Evolutionary conservation across 1,284 basidiomycete species (phyloP).

Genomic region (Pseudozyma thailandica): DNA sequence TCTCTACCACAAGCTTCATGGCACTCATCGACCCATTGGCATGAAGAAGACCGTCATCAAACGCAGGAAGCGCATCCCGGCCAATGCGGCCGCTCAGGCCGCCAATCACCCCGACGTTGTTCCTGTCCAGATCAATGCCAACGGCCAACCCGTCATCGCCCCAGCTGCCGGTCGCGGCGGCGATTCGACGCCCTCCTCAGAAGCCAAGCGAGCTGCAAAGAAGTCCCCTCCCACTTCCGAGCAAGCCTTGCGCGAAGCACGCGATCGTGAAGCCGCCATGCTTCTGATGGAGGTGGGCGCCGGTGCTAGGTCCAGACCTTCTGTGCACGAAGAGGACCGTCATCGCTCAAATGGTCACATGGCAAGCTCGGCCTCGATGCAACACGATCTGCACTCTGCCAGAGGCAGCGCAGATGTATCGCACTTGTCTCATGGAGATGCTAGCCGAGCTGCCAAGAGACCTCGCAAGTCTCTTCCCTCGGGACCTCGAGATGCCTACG

Average conservation of each 20-base stretch:
- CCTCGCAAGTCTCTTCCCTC: slow-evolving; percentile 35
- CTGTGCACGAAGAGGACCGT: slow-evolving; percentile 36
- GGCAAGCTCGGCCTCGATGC: slow-evolving; percentile 27
- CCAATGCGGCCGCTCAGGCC: slow-evolving; percentile 42
- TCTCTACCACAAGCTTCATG: slow-evolving; percentile 97
- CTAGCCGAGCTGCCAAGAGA: slow-evolving; percentile 28
- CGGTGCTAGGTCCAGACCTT: slow-evolving; percentile 24
- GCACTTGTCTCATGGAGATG: slow-evolving; percentile 18
- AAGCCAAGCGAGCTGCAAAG: slow-evolving; percentile 31
- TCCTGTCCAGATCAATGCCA: slow-evolving; percentile 44
- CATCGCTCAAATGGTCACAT: slow-evolving; percentile 5
- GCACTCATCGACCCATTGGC: slow-evolving; percentile 92
- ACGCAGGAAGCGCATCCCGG: slow-evolving; percentile 85
- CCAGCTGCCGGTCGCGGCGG: slow-evolving; percentile 34
- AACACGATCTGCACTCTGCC: slow-evolving; percentile 31
- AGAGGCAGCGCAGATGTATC: slow-evolving; percentile 11
- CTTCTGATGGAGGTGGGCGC: slow-evolving; percentile 63
- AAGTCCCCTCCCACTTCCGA: slow-evolving; percentile 30
- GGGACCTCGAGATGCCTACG: slow-evolving; percentile 26
- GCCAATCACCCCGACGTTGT: slow-evolving; percentile 39
- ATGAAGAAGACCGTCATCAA: slow-evolving; percentile 99
- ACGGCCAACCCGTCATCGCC: slow-evolving; percentile 44
- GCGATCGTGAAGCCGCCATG: slow-evolving; percentile 65
- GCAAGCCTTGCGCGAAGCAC: slow-evolving; percentile 50
- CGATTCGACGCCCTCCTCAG: slow-evolving; percentile 17